Conservation (phyloP, 23 red algal genomes). For the Pyropia yezoensis region DNA sequence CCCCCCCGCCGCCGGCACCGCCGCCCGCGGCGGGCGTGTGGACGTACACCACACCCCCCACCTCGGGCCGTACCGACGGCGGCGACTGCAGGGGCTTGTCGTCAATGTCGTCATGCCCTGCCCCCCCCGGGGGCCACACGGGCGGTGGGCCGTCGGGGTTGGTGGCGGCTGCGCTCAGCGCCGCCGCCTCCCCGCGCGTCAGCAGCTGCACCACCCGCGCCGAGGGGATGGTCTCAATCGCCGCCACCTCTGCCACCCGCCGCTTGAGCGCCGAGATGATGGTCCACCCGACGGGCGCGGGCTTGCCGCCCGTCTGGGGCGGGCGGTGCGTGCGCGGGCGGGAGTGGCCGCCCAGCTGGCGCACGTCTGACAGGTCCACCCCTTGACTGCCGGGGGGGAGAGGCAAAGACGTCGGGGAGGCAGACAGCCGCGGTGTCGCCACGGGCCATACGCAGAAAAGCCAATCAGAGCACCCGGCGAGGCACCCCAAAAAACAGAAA, state of each 20-base stretch:
- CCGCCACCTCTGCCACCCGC: not conserved
- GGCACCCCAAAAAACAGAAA: no score
- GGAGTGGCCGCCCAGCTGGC: constrained; percentile 1
- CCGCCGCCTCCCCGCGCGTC: not conserved
- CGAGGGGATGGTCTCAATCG: not conserved
- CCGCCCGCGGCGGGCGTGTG: no score
- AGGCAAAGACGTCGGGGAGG: no score
- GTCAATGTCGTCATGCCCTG: no score
- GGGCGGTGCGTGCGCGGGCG: not conserved
- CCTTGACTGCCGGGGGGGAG: no score
- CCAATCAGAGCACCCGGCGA: no score
- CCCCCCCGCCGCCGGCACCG: no score
- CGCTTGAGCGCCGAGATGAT: constrained; percentile 3
- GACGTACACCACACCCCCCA: not conserved
- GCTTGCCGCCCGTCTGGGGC: not conserved
- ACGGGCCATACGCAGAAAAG: no score
- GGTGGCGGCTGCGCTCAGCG: not conserved
- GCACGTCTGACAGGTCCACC: not conserved
- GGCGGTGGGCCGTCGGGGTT: no score
- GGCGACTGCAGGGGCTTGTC: no score
- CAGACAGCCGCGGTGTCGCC: no score
- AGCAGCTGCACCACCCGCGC: not conserved
- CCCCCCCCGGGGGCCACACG: no score
- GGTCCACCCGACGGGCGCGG: not conserved
- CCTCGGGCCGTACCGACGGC: not conserved